Base-by-base conservation (phyloP, 768 basidiomycete species). In the Macrolepiota fuliginosa region DNA sequence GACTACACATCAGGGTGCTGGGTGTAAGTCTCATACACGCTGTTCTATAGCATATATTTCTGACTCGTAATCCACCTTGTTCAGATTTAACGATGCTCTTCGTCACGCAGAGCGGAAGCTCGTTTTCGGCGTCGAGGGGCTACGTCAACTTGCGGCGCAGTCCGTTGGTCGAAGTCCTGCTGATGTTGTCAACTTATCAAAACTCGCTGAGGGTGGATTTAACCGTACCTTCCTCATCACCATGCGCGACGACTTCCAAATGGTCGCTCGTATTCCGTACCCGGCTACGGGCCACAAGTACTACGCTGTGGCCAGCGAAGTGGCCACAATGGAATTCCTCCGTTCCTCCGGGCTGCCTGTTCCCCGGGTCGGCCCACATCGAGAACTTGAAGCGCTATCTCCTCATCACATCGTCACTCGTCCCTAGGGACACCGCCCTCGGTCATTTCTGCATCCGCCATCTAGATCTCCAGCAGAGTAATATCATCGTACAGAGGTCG, bases 351-450 rank as follows among this genome's bases (percentile, higher is more conserved):
- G 73, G 58, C 64, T 82, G 61, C 80, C 79, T 64, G 61, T 78
- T 39, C 80, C 80, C 11, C 42, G 74, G 63, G 72, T n/a, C n/a
- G 62, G 73, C 74, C 61, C 81, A 84, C 74, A 72, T 77, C 71
- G 66, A 82, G 70, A 84, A 83, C 68, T 69, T 84, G 49, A 56
- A 78, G 1, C 79, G 74, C 61, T 83, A 83, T 65, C 80, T 81
- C 64, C 72, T 61, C 76, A 76, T 83, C 66, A 72, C 75, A 17
- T 69, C 81, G 19, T 81, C 75, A 54, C 79, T 84, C 70, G 49
- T 81, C 62, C 74, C 81, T 50, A 76, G 52, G 62, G 58, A 82
- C 70, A 64, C 71, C 0, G 61, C 74, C 66, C 72, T 81, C 67
- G 10, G 61, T 68, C 67, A 62, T n/a, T 70, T 84, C 74, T 62